phyloP scores from a whole-genome alignment of 78 protist species.

The Dictyostelium intermedium region DNA sequence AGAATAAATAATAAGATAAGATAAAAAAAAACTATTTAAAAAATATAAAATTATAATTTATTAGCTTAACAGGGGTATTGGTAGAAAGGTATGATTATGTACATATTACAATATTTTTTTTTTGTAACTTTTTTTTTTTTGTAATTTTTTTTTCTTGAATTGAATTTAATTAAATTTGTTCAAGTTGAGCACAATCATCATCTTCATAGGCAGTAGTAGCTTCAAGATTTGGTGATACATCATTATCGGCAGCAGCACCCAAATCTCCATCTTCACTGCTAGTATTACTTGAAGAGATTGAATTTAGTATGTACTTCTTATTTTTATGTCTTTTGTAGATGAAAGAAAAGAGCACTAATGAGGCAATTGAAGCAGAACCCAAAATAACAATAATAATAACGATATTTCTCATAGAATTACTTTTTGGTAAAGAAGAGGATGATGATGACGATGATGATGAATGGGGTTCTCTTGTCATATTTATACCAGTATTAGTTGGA shows the following conservation, averaged over 20 bases:
- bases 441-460: neutral
- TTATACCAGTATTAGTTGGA: neutral
- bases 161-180: neutral
- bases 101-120: neutral
- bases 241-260: neutral
- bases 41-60: too few species aligned
- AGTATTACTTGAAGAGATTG: neutral
- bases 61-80: too few species aligned
- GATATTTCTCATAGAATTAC: neutral
- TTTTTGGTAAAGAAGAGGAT: neutral
- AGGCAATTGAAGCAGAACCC: neutral
- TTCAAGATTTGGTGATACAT: slow-evolving; percentile 12
- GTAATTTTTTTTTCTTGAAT: neutral
- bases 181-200: neutral
- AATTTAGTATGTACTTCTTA: neutral
- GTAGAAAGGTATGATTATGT: neutral
- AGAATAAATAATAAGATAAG: too few species aligned
- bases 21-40: too few species aligned
- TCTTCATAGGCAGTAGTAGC: neutral
- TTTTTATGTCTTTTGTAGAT: neutral
- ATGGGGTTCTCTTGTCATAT: neutral
- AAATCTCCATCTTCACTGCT: neutral
- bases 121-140: too few species aligned
- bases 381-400: neutral
- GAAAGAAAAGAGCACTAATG: neutral